Evolutionary conservation across 805 yeast species (phyloP).

Genomic region (Wickerhamiella azyma): DNA sequence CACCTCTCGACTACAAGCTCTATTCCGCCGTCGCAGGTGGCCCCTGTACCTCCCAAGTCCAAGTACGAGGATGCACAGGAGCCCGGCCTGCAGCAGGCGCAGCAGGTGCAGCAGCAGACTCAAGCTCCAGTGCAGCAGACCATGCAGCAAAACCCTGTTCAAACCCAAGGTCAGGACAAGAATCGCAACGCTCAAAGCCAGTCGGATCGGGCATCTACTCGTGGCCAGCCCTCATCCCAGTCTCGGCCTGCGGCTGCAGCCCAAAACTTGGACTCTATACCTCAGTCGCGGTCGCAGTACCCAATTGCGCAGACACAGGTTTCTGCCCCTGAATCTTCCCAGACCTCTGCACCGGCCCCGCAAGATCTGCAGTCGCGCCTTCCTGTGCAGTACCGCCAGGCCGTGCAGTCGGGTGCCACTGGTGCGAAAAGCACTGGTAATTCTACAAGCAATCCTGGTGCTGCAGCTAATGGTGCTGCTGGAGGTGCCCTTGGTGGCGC

Average conservation of each 20-base stretch:
- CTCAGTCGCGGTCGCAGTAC: no score
- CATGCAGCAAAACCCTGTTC: no score
- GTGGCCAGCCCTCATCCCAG: no score
- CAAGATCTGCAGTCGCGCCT: neutral
- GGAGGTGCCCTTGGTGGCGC: no score
- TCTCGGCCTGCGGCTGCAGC: no score
- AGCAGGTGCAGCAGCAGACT: neutral
- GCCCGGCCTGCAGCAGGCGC: neutral
- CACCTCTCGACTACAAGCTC: neutral
- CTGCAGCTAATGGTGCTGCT: neutral
- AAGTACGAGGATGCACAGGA: neutral
- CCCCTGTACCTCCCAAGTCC: neutral
- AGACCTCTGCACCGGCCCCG: neutral
- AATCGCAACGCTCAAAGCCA: no score
- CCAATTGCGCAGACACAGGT: no score
- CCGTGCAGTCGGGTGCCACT: neutral
- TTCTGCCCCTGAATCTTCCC: no score
- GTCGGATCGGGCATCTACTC: no score
- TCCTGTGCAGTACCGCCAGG: neutral
- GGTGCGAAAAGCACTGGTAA: neutral
- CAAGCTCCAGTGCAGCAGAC: no score
- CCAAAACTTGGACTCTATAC: no score
- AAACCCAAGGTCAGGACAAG: no score
- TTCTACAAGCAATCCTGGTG: neutral
- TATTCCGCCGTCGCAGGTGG: neutral